Base-by-base conservation (phyloP, 139 green algal genomes). In the Chlorella sp. region DNA sequence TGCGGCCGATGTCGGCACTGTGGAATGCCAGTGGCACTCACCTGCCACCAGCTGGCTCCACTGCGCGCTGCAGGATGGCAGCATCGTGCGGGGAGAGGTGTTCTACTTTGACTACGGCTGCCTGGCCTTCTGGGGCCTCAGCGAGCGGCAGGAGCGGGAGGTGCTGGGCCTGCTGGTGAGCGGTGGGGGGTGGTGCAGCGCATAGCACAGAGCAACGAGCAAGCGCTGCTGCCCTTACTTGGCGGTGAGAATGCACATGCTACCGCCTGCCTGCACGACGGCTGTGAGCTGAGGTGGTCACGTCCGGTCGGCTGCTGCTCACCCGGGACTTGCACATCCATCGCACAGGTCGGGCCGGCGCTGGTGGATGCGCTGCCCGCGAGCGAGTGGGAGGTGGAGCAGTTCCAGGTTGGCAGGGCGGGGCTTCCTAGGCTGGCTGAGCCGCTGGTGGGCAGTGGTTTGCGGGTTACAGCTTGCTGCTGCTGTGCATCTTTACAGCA, bases 101-200 rank as follows among this genome's bases (percentile, higher is more conserved):
- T 92, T 91, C 76, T 94, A 93, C 82, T 96, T 96, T 80, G 93
- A 96, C 84, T 96, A 96, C 70, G 94, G 94, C 63, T 92, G 94
- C 30, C 74, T 96, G 13, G 90, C 91, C 18, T 93, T 93, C 71
- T 97, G 94, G 94, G 88, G 86, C 47, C 86, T 96, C 38, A 78
- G 84, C 9, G 62, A 79, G 36, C 69, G 89, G 70, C 87, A 93
- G 62, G 90, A 92, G 82, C 38, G 81, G 21, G 83, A 85, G 28
- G 44, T 88, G 47, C 62, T 88, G 5, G 38, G 73, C 30, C 39
- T 26, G 13, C 38, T 90, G 39, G 70, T 85, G 25, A 56, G 23
- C 3, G 73, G 65, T 4, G 84, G 60, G n/a, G 60, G 89, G 30
- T 64, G 90, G 32, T n/a, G n/a, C 86, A 94, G 67, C 72, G 86